phyloP scores from a whole-genome alignment of 1,284 basidiomycete genomes.

The Moesziomyces parantarcticus region DNA sequence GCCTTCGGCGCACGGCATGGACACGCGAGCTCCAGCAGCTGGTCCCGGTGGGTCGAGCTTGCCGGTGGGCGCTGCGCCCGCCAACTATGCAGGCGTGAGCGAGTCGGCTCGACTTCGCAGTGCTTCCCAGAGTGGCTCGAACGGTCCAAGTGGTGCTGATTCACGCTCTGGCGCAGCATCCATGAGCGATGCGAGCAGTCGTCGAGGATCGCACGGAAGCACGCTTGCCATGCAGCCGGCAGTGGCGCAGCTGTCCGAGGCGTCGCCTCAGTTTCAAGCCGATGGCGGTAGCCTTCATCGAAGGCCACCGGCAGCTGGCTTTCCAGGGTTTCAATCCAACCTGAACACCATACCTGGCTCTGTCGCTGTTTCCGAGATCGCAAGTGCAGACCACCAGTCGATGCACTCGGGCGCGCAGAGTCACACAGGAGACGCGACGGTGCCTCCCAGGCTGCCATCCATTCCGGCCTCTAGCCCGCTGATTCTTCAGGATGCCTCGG shows the following conservation, averaged over 20 bases:
- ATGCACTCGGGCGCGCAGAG: conserved; percentile 14
- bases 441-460: conserved; percentile 27
- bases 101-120: conserved; percentile 21
- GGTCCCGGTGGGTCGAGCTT: conserved; percentile 11
- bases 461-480: conserved; percentile 30
- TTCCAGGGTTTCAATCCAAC: conserved; percentile 15
- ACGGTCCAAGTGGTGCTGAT: background rate
- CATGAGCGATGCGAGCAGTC: conserved; percentile 10
- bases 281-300: conserved; percentile 14
- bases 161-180: conserved; percentile 18
- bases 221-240: conserved; percentile 16
- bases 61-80: conserved; percentile 23
- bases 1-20: background rate
- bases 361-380: conserved; percentile 19
- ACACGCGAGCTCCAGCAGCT: conserved; percentile 5
- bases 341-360: conserved; percentile 37
- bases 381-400: conserved; percentile 22
- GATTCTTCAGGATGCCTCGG: conserved; percentile 13
- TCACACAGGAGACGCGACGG: conserved; percentile 6
- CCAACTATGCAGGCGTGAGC: conserved; percentile 21
- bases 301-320: conserved; percentile 17
- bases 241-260: conserved; percentile 4
- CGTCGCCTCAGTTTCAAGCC: conserved; percentile 3
- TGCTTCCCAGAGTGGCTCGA: conserved; percentile 3
- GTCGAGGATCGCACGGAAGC: conserved; percentile 19